Evolutionary conservation across 2,329 filamentous ascomycete species (phyloP).

Genomic region (Iodosphaeria phyllophila): DNA sequence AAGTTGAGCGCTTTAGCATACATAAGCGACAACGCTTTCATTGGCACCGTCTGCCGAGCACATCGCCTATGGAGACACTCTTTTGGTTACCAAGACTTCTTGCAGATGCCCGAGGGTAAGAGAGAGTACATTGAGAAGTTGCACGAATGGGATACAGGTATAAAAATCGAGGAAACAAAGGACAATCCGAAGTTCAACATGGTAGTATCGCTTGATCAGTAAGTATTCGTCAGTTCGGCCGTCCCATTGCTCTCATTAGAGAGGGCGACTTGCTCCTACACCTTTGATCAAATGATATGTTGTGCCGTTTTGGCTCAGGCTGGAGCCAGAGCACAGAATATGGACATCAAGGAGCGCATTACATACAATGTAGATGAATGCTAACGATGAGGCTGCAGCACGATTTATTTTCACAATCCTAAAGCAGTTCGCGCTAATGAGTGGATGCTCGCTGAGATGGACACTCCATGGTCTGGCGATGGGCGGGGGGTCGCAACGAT

Average conservation of each 20-base stretch:
- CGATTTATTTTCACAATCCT: constrained; percentile 49
- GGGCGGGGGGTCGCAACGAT: constrained; percentile 60
- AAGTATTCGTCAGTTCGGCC: constrained; percentile 4
- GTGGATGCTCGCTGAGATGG: constrained; percentile 68
- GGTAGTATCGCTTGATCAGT: constrained; percentile 67
- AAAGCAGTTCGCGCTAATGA: constrained; percentile 40
- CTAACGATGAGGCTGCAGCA: too few relatives aligned
- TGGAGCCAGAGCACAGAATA: too few relatives aligned
- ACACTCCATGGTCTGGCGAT: constrained; percentile 64
- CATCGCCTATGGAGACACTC: constrained; percentile 66
- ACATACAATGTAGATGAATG: not conserved
- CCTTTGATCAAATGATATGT: too few relatives aligned
- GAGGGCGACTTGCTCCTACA: too few relatives aligned
- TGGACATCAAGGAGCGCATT: not conserved
- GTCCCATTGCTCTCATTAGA: too few relatives aligned
- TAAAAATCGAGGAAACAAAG: constrained; percentile 28
- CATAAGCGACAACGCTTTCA: constrained; percentile 84
- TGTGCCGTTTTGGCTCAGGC: too few relatives aligned
- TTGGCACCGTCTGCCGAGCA: constrained; percentile 68
- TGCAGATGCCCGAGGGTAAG: constrained; percentile 24
- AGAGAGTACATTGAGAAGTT: constrained; percentile 17
- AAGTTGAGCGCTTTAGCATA: constrained; percentile 81
- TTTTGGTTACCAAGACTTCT: constrained; percentile 31
- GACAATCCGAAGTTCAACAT: constrained; percentile 50
- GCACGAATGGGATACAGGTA: constrained; percentile 23